Conservation (phyloP, 2,329 filamentous ascomycete genomes). For the Ilyonectria sp. region DNA sequence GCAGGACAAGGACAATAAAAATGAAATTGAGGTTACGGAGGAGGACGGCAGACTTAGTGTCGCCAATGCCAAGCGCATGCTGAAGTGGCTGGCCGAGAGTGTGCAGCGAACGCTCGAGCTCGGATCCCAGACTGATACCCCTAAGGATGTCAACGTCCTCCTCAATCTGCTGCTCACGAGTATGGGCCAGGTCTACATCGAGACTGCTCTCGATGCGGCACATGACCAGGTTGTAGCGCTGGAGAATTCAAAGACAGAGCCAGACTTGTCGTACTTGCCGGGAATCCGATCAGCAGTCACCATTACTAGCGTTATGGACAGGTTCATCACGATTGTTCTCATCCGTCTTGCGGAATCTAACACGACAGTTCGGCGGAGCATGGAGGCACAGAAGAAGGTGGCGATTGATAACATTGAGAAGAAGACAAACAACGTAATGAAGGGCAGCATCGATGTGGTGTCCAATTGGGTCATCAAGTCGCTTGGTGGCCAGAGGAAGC, state of each 20-base stretch:
- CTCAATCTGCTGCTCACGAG: conserved; percentile 86
- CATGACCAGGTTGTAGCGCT: conserved; percentile 81
- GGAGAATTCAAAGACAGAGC: conserved; percentile 86
- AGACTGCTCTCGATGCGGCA: conserved; percentile 78
- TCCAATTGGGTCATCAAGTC: conserved; percentile 83
- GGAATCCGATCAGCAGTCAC: conserved; percentile 86
- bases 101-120: conserved; percentile 93
- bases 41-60: conserved; percentile 88
- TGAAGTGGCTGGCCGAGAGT: conserved; percentile 96
- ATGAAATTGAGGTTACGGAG: conserved; percentile 91
- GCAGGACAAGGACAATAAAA: conserved; percentile 81
- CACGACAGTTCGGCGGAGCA: conserved; percentile 89
- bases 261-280: conserved; percentile 87
- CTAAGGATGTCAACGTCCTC: conserved; percentile 91
- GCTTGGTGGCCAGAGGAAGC: conserved; percentile 85
- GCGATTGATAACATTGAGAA: conserved; percentile 86
- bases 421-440: conserved; percentile 78
- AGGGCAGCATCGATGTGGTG: conserved; percentile 74
- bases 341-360: conserved; percentile 91
- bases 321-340: conserved; percentile 91
- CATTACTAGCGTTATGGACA: conserved; percentile 93
- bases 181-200: conserved; percentile 87
- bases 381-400: conserved; percentile 85
- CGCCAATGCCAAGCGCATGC: conserved; percentile 95
- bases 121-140: conserved; percentile 88